These are phyloP conservation scores for Alternaria triticimaculans DNA, from an alignment of 2,329 filamentous ascomycete genomes.

Conservation along the genomic window DNA sequence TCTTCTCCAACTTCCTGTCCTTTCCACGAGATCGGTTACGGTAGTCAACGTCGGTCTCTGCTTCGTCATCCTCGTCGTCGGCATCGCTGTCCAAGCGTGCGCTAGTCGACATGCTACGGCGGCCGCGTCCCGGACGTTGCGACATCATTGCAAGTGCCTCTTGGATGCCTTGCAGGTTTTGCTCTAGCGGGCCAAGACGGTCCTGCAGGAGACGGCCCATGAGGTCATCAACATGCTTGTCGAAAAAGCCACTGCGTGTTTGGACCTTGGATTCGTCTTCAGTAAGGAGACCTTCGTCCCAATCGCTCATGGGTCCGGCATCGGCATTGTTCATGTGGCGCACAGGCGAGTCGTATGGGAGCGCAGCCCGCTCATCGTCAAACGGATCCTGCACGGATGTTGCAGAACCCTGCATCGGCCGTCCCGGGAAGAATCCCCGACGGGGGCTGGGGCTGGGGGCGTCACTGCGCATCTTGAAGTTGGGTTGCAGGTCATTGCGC, in stretches of 20 bases:
- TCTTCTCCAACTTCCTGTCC: constrained; percentile 82
- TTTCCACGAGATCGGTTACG: constrained; percentile 79
- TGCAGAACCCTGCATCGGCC: constrained; percentile 41
- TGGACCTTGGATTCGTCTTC: constrained; percentile 78
- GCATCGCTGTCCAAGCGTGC: constrained; percentile 84
- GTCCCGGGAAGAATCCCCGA: constrained; percentile 50
- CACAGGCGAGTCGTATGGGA: constrained; percentile 63
- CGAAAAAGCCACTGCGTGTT: constrained; percentile 84
- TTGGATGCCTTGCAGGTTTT: constrained; percentile 77
- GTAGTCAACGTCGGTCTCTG: constrained; percentile 58
- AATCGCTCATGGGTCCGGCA: constrained; percentile 80
- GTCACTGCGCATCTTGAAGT: constrained; percentile 65
- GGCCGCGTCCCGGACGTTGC: constrained; percentile 58
- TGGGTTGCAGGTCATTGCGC: constrained; percentile 40
- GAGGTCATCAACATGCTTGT: constrained; percentile 85
- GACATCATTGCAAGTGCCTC: constrained; percentile 68
- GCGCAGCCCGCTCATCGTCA: constrained; percentile 67
- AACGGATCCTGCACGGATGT: constrained; percentile 60
- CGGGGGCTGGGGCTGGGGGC: constrained; percentile 76
- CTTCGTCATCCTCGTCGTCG: constrained; percentile 87
- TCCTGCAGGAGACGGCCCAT: constrained; percentile 79
- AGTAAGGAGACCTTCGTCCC: constrained; percentile 85
- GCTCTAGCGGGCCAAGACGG: constrained; percentile 81
- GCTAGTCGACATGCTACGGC: constrained; percentile 70
- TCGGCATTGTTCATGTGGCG: constrained; percentile 68